phyloP scores from a whole-genome alignment of 257 asterid genomes.

The Handroanthus guayacan region DNA sequence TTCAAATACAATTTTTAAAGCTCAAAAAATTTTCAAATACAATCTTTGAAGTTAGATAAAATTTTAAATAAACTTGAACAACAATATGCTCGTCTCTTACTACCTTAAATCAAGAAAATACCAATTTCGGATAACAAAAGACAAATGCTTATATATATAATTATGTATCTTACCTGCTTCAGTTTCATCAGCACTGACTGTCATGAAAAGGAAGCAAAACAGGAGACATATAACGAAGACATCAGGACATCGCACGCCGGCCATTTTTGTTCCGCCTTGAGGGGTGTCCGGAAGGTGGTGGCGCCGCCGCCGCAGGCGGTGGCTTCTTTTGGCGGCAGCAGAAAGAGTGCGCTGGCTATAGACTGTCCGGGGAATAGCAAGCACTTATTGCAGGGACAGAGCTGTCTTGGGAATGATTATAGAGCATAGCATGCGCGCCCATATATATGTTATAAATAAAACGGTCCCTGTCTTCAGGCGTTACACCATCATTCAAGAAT shows the following conservation, averaged over 20 bases:
- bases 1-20: too few relatives aligned
- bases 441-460: too few relatives aligned
- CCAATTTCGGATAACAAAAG: background rate
- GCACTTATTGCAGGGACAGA: background rate
- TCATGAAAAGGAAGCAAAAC: conserved; percentile 20
- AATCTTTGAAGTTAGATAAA: too few relatives aligned
- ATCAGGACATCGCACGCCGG: background rate
- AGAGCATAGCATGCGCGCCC: too few relatives aligned
- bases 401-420: too few relatives aligned
- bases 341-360: background rate
- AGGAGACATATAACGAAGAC: conserved; percentile 23
- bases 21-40: too few relatives aligned
- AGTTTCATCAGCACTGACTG: conserved; percentile 31
- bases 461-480: too few relatives aligned
- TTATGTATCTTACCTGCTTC: conserved; percentile 39
- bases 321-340: background rate
- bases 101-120: background rate
- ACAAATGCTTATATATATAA: background rate
- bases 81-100: too few relatives aligned
- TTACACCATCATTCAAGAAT: too few relatives aligned
- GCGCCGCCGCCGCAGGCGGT: background rate
- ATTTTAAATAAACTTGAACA: too few relatives aligned
- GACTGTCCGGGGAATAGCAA: background rate
- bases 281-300: conserved; percentile 3
- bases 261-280: conserved; percentile 26